These are phyloP conservation scores for Trypanosoma melophagium DNA, from an alignment of 208 protist species.

Conservation along the genomic window DNA sequence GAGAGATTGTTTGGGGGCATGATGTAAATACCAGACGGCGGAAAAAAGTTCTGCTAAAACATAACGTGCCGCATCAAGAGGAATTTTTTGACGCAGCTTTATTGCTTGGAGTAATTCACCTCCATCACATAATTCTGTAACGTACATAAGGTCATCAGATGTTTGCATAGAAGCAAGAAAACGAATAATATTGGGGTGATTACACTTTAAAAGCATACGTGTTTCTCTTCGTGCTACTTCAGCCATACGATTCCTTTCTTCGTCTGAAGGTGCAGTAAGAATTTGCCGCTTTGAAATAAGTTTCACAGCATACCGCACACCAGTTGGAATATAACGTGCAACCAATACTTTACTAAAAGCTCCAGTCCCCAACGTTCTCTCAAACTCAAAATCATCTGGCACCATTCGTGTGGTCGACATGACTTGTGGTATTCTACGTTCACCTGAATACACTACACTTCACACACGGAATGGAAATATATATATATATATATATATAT, in stretches of 20 bases:
- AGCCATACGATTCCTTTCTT: conserved; percentile 82
- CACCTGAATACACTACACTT: too few species aligned
- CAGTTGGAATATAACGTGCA: conserved; percentile 65
- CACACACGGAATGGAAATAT: too few species aligned
- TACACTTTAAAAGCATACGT: conserved; percentile 85
- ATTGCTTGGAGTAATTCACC: conserved; percentile 83
- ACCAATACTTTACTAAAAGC: conserved; percentile 89
- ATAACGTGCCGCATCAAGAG: conserved; percentile 79
- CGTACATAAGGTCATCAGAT: conserved; percentile 80
- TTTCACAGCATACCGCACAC: conserved; percentile 77
- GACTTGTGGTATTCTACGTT: neutral
- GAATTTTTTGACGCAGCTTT: conserved; percentile 51
- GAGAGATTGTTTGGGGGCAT: conserved; percentile 58
- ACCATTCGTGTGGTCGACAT: conserved; percentile 41
- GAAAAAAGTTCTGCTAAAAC: conserved; percentile 93
- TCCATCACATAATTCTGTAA: conserved; percentile 84
- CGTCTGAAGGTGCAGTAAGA: conserved; percentile 81
- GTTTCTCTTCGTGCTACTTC: conserved; percentile 81
- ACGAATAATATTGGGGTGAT: conserved; percentile 86
- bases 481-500: neutral
- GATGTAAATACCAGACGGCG: conserved; percentile 95
- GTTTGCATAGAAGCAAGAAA: conserved; percentile 86
- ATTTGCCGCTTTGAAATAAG: conserved; percentile 83
- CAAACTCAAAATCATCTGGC: conserved; percentile 79
- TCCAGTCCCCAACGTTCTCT: conserved; percentile 64